Evolutionary conservation across 257 asterid species (phyloP).

Genomic region (Solanum clarkiae): DNA sequence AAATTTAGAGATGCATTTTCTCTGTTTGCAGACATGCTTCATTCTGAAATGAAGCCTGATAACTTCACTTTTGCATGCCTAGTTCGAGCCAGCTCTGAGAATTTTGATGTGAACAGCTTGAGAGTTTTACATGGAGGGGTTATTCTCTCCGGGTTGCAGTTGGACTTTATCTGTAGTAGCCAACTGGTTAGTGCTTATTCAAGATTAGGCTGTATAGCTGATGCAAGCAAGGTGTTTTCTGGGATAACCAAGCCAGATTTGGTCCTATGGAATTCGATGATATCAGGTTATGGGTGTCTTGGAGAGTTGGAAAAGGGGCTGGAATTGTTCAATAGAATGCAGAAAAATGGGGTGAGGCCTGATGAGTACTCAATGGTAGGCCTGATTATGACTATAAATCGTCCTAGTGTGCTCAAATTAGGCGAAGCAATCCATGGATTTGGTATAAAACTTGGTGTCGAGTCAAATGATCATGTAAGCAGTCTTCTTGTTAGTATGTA

Average conservation of each 20-base stretch:
- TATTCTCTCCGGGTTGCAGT: conserved; percentile 42
- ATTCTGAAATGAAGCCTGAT: conserved; percentile 49
- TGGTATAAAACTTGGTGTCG: conserved; percentile 42
- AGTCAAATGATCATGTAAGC: conserved; percentile 42
- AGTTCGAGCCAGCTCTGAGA: conserved; percentile 51
- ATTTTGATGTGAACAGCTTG: conserved; percentile 14
- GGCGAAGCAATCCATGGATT: conserved; percentile 52
- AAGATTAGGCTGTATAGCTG: conserved; percentile 33
- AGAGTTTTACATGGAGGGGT: conserved; percentile 44
- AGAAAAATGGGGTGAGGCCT: conserved; percentile 27
- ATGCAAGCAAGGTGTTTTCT: conserved; percentile 37
- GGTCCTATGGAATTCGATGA: conserved; percentile 71
- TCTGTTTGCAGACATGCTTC: conserved; percentile 39
- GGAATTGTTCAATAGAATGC: conserved; percentile 35
- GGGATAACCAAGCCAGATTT: conserved; percentile 54
- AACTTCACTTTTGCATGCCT: conserved; percentile 65
- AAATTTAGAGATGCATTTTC: conserved; percentile 28
- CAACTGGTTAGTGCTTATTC: conserved; percentile 67
- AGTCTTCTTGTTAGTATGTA: conserved; percentile 61
- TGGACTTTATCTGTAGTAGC: conserved; percentile 50
- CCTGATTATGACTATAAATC: conserved; percentile 22
- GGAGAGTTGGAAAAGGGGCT: conserved; percentile 38
- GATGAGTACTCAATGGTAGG: conserved; percentile 75
- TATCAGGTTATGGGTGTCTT: conserved; percentile 41
- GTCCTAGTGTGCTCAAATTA: conserved; percentile 3